Evolutionary conservation across 768 basidiomycete genomes (phyloP), one percentile per base, ranked within the genome.

Genomic region (Lactarius hengduanensis): DNA sequence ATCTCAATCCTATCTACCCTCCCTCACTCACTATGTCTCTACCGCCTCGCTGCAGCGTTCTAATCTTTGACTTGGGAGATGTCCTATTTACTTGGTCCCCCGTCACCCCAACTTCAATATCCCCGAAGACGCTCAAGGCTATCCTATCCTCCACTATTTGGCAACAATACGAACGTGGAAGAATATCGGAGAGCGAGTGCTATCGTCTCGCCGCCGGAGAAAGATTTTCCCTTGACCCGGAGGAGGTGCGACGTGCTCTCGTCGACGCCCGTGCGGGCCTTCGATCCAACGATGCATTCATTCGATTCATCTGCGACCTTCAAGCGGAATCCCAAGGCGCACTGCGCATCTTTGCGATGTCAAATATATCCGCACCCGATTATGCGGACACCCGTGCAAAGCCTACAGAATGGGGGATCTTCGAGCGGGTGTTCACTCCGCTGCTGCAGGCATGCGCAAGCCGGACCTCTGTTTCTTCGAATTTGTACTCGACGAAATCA

Each of bases 301-400:
- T 83, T 38, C 69, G 72, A 7, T 73, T 86, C 38, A 80, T 86
- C 54, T 77, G 77, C 2, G 78, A 83, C 56, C 75, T 86, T 47
- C 82, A 82, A 67, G 69, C 69, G 16, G 75, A 79, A 63, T 75
- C 77, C 6, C 63, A 74, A 13, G 75, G 74, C 20, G 64, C 72
- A 7, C 72, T 84, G 2, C 76, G 73, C 18, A 77, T 86, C 41
- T 84, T 80, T 58, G 84, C 83, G 36, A 84, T 85, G 82, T 85
- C 83, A 47, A 87, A 87, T 73, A 85, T 87, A 30, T 84, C 84
- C 20, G 69, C 76, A 0, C 82, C 83, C 10, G 84, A 86, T 69
- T 84, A 80, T 69, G 76, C 76, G 47, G 75, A 80, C 4, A 77
- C 85, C 20, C 79, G 74, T 56, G 77, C 74, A 20, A 83, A 79